Evolutionary conservation across 441 rosid species (phyloP), one percentile per base, ranked within the genome.

Genomic region (Eruca vesicaria): DNA sequence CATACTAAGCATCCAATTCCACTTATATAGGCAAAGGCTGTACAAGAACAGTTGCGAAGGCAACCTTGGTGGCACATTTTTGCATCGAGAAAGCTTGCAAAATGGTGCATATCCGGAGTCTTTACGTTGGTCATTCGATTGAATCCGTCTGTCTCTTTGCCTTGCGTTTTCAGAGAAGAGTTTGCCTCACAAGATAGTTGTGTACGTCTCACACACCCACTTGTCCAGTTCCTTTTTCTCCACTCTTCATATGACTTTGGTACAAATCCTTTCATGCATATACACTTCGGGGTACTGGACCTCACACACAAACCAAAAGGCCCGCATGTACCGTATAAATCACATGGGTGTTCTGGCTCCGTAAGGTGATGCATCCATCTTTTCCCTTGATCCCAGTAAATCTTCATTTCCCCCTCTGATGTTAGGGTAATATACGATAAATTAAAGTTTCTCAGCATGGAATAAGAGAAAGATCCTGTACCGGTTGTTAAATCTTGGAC

Each of bases 1-100:
- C 94, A 87, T 7, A 41, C 59, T 74, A 85, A 74, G 52, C 88
- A 89, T 18, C 92, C 88, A 3, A 84, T 69, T 19, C 83, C 88
- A 32, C 68, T 36, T 20, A 76, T 71, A 66, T 75, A 86, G 32
- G 88, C 84, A 72, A 80, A 87, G 14, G 89, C 89, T 31, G 81
- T 57, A 63, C 88, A 89, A 10, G 89, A 84, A 77, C 94, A 86
- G 74, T 84, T 88, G 3, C 57, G 63, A 77, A 76, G 70, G 72
- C 90, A 88, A 28, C 31, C 21, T 1, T 56, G 12, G 58, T 2
- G 48, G 68, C 94, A 85, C 43, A 69, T 64, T 31, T 75, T 73
- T 20, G 72, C 59, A 63, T 71, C 63, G 35, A 74, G 79, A 9
- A 8, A 20, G 20, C 59, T 18, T 23, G 68, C 48, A 26, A 72